Evolutionary conservation across 768 basidiomycete species (phyloP), one percentile per base, ranked within the genome.

Genomic region (Kwoniella newhampshirensis): DNA sequence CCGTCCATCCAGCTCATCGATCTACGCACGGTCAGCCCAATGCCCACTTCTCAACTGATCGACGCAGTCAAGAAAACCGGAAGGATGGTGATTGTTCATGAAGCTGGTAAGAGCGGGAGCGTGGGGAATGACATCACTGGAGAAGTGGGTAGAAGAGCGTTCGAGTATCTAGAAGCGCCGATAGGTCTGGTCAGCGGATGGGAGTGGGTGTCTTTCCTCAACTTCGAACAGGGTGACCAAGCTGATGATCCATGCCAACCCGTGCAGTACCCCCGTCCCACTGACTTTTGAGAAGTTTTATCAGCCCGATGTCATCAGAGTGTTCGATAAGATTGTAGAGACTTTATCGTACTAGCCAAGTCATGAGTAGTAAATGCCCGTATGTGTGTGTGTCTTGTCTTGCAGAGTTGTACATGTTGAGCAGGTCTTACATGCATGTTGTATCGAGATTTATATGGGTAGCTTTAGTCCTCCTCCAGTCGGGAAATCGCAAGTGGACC

Each of bases 111-210:
- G 71, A 88, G 87, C 1, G 90, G 85, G 1, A 89, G 92, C 20
- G 87, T 86, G n/a, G 91, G 90, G 11, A 87, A 86, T 12, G 90
- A 97, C 73, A 89, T 97, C 40, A 86, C 87, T n/a, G 88, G 89
- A 0, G 89, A 93, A 77, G 80, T 97, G 4, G 90, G 90, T 78
- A 87, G 87, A 76, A 79, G 87, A 57, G 91, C 88, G 63, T 96
- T 96, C 78, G 79, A 96, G 68, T 87, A 86, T 74, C 77, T 97
- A 47, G 84, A 89, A 52, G 91, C 92, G 7, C 92, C 92, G 0
- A 87, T 97, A 21, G 87, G 82, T 68, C 80, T 91, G 37, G 84
- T 97, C 17, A 84, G 88, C 2, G 90, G 89, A 26, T 97, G 93
- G 93, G 92, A 96, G 91, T 93, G 68, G 82, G 91, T 86, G 43